Conservation (phyloP, 2,329 filamentous ascomycete genomes). For the Exophiala bonariae region DNA sequence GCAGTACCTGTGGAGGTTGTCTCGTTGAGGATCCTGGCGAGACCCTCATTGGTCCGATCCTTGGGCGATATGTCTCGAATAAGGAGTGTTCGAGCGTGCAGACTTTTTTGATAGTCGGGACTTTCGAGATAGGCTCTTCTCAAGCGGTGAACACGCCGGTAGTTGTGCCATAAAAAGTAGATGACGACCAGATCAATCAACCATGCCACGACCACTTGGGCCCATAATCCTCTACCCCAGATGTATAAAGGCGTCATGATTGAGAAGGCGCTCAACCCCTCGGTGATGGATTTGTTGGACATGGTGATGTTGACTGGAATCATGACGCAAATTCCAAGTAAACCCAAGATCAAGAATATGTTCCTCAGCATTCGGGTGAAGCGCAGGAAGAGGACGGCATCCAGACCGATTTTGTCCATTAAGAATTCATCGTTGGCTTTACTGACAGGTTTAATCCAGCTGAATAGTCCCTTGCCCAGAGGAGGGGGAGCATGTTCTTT, state of each 20-base stretch:
- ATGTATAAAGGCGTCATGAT: slow-evolving; percentile 55
- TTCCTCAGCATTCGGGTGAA: slow-evolving; percentile 90
- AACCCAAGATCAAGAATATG: slow-evolving; percentile 72
- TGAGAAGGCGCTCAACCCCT: slow-evolving; percentile 35
- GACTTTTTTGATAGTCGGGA: slow-evolving; percentile 80
- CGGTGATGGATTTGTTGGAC: slow-evolving; percentile 37
- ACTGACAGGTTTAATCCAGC: slow-evolving; percentile 80
- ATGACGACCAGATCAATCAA: slow-evolving; percentile 73
- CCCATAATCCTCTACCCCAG: slow-evolving; percentile 53
- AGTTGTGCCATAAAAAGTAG: slow-evolving; percentile 88
- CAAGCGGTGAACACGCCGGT: slow-evolving; percentile 69
- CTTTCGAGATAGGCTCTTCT: slow-evolving; percentile 80
- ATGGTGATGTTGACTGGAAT: slow-evolving; percentile 74
- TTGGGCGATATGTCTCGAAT: slow-evolving; percentile 80
- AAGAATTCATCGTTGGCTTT: slow-evolving; percentile 74
- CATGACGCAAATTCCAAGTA: slow-evolving; percentile 74
- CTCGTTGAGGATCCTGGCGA: slow-evolving; percentile 78
- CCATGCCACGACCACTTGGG: slow-evolving; percentile 60
- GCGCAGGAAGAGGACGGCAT: slow-evolving; percentile 86
- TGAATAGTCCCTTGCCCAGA: slow-evolving; percentile 81
- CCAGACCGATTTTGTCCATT: slow-evolving; percentile 81
- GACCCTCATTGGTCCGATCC: slow-evolving; percentile 80
- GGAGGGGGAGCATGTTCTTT: slow-evolving; percentile 84
- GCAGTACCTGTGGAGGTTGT: slow-evolving; percentile 76
- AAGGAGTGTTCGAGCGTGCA: slow-evolving; percentile 71